phyloP scores from a whole-genome alignment of 2,329 filamentous ascomycete genomes.

The Paraphaeosphaeria sporulosa region DNA sequence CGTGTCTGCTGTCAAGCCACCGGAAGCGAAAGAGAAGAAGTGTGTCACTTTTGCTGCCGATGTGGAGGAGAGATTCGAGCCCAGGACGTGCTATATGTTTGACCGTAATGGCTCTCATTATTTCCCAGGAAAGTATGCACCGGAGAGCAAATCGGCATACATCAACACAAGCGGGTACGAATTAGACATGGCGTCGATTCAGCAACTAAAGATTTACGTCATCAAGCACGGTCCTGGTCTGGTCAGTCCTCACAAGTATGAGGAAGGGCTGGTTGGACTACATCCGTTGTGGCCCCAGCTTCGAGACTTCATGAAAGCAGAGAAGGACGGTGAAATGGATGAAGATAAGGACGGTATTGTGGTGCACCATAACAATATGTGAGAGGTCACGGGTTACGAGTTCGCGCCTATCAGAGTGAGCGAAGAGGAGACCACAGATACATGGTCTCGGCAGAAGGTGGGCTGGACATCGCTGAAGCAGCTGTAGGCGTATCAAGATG shows the following conservation, averaged over 20 bases:
- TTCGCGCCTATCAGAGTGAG: background rate
- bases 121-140: background rate
- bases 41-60: background rate
- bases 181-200: background rate
- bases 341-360: background rate
- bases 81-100: background rate
- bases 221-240: background rate
- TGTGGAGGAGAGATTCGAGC: background rate
- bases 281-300: background rate
- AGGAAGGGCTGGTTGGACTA: background rate
- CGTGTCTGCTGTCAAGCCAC: background rate
- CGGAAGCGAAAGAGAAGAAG: background rate
- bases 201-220: background rate
- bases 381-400: background rate
- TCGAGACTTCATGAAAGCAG: background rate
- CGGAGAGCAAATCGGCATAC: background rate
- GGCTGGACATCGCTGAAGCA: background rate
- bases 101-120: background rate
- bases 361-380: background rate
- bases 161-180: background rate
- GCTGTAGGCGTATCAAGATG: background rate
- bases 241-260: background rate
- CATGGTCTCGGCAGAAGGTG: no score
- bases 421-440: background rate
- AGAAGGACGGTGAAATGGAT: background rate